Base-by-base conservation (phyloP, 805 yeast genomes). In the Suhomyces canberraensis region DNA sequence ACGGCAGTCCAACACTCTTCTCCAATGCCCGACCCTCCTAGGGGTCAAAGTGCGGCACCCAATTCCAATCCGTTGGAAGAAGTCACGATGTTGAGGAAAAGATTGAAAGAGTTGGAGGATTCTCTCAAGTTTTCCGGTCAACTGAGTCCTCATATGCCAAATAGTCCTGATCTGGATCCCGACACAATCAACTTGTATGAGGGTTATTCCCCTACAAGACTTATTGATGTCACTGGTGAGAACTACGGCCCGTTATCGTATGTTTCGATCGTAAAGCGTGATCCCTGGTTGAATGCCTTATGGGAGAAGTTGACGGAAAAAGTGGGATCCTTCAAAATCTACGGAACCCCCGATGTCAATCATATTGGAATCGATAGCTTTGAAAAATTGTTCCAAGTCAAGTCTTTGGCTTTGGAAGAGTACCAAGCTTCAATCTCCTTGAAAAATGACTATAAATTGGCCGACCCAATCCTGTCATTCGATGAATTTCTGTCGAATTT, bases 241-340 rank as follows among this genome's bases (percentile, higher is more conserved):
- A 53, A 56, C 25, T 60, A 52, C 41, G 73, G 71, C 3, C 71
- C 71, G 1, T 60, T 64, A 27, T 52, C 67, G 2, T 64, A 69
- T 66, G 48, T 62, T 1, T 56, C 69, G 8, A 34, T 64, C 4
- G 59, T 65, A 66, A 51, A 50, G 33, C 50, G 59, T 34, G 73
- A 67, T 35, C 40, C 37, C 4, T 66, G 61, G 13, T 50, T 65
- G 25, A 46, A 51, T 13, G n/a, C 56, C 13, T 45, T 66, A 4
- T 65, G 69, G 69, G 44, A 33, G 38, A 20, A 20, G 22, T 26
- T 25, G 19, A 14, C 29, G 43, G 66, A 58, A 25, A 50, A 46
- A 9, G 50, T 11, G 44, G 52, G 22, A 44, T 53, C 6, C 37
- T 55, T 8, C 38, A 43, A 21, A 16, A 37, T 38, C 9, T 20